phyloP scores from a whole-genome alignment of 192 early-diverging fungal species.

The Lobosporangium transversale region DNA sequence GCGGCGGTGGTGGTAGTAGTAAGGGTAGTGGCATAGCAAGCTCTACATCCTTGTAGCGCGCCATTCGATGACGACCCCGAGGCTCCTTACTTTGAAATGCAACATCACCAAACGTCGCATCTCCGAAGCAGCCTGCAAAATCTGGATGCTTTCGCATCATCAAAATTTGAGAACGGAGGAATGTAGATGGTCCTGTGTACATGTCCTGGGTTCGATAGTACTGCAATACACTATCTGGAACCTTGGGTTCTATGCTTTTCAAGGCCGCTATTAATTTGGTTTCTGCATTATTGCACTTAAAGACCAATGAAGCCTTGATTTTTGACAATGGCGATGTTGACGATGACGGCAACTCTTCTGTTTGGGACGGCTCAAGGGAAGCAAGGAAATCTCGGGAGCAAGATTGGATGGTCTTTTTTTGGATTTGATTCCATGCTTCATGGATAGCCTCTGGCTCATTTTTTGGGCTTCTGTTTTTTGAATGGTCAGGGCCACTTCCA shows the following conservation, averaged over 20 bases:
- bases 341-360: too few relatives aligned
- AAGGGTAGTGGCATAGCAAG: neutral
- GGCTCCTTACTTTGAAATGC: neutral
- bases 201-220: constrained; percentile 4
- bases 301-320: neutral
- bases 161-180: neutral
- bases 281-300: neutral
- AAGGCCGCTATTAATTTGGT: neutral
- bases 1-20: too few relatives aligned
- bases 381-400: neutral
- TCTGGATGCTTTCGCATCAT: neutral
- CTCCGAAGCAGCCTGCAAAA: neutral
- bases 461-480: too few relatives aligned
- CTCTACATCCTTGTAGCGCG: neutral
- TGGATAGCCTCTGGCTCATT: neutral
- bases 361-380: neutral
- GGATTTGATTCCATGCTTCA: neutral
- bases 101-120: neutral
- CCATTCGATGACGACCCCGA: neutral
- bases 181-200: neutral
- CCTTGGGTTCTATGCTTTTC: neutral
- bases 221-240: neutral
- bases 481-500: neutral
- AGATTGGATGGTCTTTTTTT: neutral
- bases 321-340: too few relatives aligned